A percentile compares a stretch with the other conserved stretches of the same genome.
phyloP scores from a whole-genome alignment of 2,329 filamentous ascomycete genomes.

The Claviceps arundinis region DNA sequence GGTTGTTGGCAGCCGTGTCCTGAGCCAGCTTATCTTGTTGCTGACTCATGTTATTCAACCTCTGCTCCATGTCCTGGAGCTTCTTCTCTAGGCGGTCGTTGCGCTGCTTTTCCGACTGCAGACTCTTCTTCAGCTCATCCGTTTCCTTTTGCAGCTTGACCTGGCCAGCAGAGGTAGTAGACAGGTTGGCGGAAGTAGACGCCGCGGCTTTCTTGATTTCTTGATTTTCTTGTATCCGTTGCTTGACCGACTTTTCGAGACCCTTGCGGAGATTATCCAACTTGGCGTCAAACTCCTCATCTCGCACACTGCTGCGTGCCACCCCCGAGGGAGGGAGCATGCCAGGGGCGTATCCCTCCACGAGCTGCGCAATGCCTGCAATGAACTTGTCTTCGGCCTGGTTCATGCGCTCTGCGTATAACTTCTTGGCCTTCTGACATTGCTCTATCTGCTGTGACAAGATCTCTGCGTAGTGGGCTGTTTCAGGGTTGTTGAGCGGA shows the following conservation, averaged over 20 bases:
- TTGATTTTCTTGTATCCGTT: neutral
- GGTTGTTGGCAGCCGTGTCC: neutral
- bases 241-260: neutral
- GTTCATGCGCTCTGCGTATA: slow-evolving; percentile 4
- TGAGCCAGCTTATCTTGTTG: neutral
- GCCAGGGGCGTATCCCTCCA: neutral
- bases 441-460: slow-evolving; percentile 8
- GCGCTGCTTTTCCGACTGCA: slow-evolving; percentile 2
- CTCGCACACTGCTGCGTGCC: neutral
- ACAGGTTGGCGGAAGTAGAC: neutral
- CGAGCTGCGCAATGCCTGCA: neutral
- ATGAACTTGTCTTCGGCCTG: slow-evolving; percentile 5
- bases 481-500: slow-evolving; percentile 11
- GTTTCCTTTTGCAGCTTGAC: slow-evolving; percentile 3
- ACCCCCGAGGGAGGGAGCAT: neutral
- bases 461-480: slow-evolving; percentile 10
- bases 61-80: slow-evolving; percentile 11
- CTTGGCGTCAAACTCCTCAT: slow-evolving; percentile 1
- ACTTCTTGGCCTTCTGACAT: slow-evolving; percentile 5
- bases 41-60: slow-evolving; percentile 3
- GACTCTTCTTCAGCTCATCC: slow-evolving; percentile 1
- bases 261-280: neutral
- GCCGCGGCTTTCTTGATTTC: neutral
- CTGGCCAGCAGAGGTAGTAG: neutral
- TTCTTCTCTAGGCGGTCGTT: slow-evolving; percentile 13